Evolutionary conservation across 1,284 basidiomycete species (phyloP).

Genomic region (Moesziomyces parantarcticus): DNA sequence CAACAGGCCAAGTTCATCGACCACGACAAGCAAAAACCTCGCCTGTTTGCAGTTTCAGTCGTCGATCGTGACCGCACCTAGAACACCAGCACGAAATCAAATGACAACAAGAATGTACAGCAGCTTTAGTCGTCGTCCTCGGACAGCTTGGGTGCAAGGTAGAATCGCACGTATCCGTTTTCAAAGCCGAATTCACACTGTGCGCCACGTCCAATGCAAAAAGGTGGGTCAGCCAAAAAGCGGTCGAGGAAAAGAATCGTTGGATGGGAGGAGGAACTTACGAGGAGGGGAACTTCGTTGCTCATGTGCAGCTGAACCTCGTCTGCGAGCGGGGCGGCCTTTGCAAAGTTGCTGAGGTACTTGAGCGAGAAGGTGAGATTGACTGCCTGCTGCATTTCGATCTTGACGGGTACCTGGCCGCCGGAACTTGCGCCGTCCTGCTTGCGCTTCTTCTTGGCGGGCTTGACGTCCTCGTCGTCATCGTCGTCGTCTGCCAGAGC

Average conservation of each 20-base stretch:
- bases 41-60: conserved; percentile 29
- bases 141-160: conserved; percentile 66
- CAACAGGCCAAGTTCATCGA: conserved; percentile 15
- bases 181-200: conserved; percentile 87
- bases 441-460: conserved; percentile 60
- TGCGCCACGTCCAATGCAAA: neutral
- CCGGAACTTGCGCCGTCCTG: conserved; percentile 20
- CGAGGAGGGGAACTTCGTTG: conserved; percentile 60
- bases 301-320: conserved; percentile 72
- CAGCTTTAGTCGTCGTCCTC: conserved; percentile 56
- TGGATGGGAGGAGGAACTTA: conserved; percentile 7
- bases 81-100: neutral
- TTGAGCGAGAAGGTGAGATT: conserved; percentile 95
- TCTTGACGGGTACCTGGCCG: conserved; percentile 68
- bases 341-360: conserved; percentile 97
- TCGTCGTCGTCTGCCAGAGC: conserved; percentile 57
- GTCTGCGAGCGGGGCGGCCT: conserved; percentile 81
- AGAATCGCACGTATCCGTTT: conserved; percentile 73
- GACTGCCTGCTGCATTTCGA: conserved; percentile 76
- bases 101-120: neutral
- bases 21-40: conserved; percentile 14
- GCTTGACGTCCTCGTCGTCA: conserved; percentile 63
- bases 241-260: no score
- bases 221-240: neutral
- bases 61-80: conserved; percentile 27